A percentile compares a stretch with the other conserved stretches of the same genome.
Evolutionary conservation across 2,329 filamentous ascomycete species (phyloP).

Genomic region (Pseudocercospora ulei): DNA sequence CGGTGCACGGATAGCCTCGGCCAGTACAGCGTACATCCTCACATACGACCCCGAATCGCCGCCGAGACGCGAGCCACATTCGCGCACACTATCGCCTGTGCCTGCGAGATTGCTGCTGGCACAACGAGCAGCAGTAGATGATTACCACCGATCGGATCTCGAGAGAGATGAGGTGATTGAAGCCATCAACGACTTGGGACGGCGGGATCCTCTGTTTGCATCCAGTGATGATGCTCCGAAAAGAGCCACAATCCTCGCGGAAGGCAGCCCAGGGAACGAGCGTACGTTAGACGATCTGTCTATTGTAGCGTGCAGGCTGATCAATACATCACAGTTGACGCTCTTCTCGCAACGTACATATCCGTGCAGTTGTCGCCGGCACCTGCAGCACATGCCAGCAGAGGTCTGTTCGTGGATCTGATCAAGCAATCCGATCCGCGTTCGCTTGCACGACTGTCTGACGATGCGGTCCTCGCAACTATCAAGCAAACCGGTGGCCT

Average conservation of each 20-base stretch:
- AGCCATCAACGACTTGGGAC: conserved; percentile 42
- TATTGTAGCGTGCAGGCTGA: conserved; percentile 3
- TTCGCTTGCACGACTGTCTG: conserved; percentile 10
- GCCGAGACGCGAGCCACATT: conserved; percentile 28
- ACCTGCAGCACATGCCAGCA: conserved; percentile 22
- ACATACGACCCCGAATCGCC: conserved; percentile 32
- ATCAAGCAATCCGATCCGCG: conserved; percentile 24
- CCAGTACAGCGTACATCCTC: conserved; percentile 34
- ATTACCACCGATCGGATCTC: conserved; percentile 40
- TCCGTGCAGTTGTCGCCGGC: conserved; percentile 27
- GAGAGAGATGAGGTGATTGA: conserved; percentile 37
- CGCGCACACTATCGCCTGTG: conserved; percentile 35
- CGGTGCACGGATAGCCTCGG: conserved; percentile 25
- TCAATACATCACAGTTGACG: conserved; percentile 4
- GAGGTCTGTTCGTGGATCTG: conserved; percentile 29
- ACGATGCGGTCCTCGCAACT: conserved; percentile 13
- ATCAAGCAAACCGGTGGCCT: conserved; percentile 9
- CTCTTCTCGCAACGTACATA: conserved; percentile 17
- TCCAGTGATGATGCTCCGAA: conserved; percentile 15
- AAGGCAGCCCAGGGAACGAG: conserved; percentile 20
- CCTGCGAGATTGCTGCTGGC: conserved; percentile 45
- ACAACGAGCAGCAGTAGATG: conserved; percentile 44
- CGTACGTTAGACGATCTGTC: conserved; percentile 14
- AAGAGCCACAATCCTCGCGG: conserved; percentile 27
- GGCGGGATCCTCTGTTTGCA: conserved; percentile 37